Evolutionary conservation across 495 filamentous ascomycete species (phyloP), one percentile per base, ranked within the genome.

Genomic region (Hypoxylon fuscum): DNA sequence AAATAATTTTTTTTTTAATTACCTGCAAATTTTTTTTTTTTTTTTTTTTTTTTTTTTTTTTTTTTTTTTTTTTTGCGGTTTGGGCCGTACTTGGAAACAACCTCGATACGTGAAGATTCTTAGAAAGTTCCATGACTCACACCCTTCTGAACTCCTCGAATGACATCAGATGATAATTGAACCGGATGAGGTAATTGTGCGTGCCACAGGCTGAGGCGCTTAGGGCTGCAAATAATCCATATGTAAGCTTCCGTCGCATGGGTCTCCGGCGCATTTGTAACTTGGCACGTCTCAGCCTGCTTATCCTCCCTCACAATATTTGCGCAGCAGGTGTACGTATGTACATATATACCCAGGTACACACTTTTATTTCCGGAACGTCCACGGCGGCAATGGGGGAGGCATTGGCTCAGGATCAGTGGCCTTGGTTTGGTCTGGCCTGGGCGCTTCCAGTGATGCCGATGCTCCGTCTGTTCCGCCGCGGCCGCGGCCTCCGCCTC

Each of bases 241-340:
- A n/a, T n/a, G 35, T 37, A 23, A n/a, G 22, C 38, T 51, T 42
- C 44, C 34, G 29, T 29, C 48, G 17, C 54, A 50, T 49, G n/a
- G 48, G 45, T 38, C 44, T 64, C 61, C 44, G 55, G 55, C 55
- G 34, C 20, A 42, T 45, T n/a, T 45, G 61, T 41, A 49, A 64
- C 61, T 59, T 44, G 54, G 49, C 61, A 18, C 17, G 61, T 64
- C 61, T 42, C 55, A 64, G 61, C 42, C 25, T 53, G 52, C 34
- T 41, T 25, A 44, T 20, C 12, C 27, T 25, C 31, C 44, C 40
- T 25, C 9, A n/a, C 11, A n/a, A n/a, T n/a, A n/a, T n/a, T n/a
- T n/a, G n/a, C n/a, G n/a, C n/a, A n/a, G n/a, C n/a, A n/a, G n/a
- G n/a, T n/a, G n/a, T 31, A 31, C 27, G 27, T 31, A 31, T 10